Evolutionary conservation across 2,329 filamentous ascomycete species (phyloP).

Genomic region (Cytospora mali): DNA sequence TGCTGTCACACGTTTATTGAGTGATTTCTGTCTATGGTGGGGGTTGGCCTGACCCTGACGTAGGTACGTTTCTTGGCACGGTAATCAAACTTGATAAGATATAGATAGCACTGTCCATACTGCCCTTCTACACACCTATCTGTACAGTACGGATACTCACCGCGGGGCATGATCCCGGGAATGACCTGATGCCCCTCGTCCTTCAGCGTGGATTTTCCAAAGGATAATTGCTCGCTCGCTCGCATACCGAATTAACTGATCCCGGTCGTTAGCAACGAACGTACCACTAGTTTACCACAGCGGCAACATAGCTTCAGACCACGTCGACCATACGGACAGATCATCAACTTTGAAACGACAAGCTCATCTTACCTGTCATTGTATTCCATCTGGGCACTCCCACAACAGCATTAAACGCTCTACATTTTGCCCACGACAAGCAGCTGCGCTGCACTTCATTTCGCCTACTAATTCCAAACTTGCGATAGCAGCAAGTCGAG

Average conservation of each 20-base stretch:
- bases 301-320: no score
- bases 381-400: no score
- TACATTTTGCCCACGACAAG: not conserved
- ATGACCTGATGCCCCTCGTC: constrained; percentile 21
- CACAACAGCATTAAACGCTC: not conserved
- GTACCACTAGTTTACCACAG: no score
- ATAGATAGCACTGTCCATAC: constrained; percentile 3
- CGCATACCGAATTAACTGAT: constrained; percentile 8
- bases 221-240: constrained; percentile 20
- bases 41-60: constrained; percentile 24
- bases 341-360: no score
- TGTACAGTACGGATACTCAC: not conserved
- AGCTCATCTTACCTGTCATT: no score
- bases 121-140: not conserved
- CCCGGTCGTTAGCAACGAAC: not conserved
- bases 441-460: not conserved
- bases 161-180: constrained; percentile 26
- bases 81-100: constrained; percentile 1
- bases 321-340: not conserved
- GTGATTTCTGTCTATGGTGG: constrained; percentile 28
- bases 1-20: constrained; percentile 25
- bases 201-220: not conserved
- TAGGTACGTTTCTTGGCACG: constrained; percentile 4
- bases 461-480: not conserved
- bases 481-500: not conserved